phyloP scores from a whole-genome alignment of 2,329 filamentous ascomycete genomes.

The Sclerotinia sclerotiorum region DNA sequence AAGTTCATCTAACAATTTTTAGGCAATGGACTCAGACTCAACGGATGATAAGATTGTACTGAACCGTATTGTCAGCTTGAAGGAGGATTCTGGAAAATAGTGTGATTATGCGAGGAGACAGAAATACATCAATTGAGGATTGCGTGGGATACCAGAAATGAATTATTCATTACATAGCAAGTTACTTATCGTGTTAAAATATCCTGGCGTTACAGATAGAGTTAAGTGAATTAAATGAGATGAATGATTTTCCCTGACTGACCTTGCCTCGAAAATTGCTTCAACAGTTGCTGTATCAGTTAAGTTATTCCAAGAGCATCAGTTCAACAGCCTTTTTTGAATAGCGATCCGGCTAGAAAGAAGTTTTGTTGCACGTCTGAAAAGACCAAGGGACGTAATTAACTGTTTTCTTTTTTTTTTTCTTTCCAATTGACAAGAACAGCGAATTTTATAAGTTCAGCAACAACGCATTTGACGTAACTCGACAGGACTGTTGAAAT shows the following conservation, averaged over 20 bases:
- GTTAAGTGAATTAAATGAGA: background rate
- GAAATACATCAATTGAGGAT: background rate
- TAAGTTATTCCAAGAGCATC: background rate
- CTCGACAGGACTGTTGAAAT: background rate
- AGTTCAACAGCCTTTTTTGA: background rate
- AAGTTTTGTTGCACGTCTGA: background rate
- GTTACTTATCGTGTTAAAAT: background rate
- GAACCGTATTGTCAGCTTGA: slow-evolving; percentile 88
- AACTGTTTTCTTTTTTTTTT: background rate
- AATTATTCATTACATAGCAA: background rate
- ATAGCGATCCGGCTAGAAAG: background rate
- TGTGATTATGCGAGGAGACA: background rate
- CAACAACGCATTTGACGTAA: background rate
- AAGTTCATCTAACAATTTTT: slow-evolving; percentile 20
- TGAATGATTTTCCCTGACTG: background rate
- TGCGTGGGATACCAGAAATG: background rate
- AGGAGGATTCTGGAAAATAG: slow-evolving; percentile 77
- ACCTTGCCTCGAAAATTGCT: no score
- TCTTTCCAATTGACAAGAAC: background rate
- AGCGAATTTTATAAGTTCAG: background rate
- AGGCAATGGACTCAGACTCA: slow-evolving; percentile 74
- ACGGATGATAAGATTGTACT: slow-evolving; percentile 78
- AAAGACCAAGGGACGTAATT: background rate
- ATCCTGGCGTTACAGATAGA: background rate
- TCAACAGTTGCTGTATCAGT: background rate